These are phyloP conservation scores for Pseudocercospora eumusae DNA, from an alignment of 2,329 filamentous ascomycete species.

Conservation along the genomic window DNA sequence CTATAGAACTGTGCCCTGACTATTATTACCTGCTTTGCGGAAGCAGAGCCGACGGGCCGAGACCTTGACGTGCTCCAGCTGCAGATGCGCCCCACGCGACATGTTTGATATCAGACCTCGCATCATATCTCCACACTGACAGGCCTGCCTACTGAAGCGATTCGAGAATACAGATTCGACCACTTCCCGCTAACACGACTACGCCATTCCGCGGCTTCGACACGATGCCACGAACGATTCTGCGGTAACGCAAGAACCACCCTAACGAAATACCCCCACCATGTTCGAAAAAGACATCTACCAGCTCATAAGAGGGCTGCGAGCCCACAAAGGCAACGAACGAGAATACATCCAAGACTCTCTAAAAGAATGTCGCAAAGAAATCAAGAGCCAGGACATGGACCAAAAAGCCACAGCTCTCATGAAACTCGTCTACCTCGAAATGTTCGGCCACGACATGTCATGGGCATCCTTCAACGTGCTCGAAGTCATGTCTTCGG, in stretches of 20 bases:
- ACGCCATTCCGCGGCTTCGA: neutral
- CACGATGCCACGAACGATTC: neutral
- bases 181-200: too few relatives aligned
- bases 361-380: conserved; percentile 90
- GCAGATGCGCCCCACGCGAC: neutral
- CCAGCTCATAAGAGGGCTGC: conserved; percentile 94
- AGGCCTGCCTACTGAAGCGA: neutral
- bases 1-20: too few relatives aligned
- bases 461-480: conserved; percentile 99
- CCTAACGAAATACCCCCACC: conserved; percentile 6
- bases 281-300: conserved; percentile 99
- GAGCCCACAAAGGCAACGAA: conserved; percentile 93
- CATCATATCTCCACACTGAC: neutral
- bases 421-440: conserved; percentile 92
- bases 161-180: neutral
- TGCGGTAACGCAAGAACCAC: neutral
- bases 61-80: conserved; percentile 5
- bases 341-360: conserved; percentile 92
- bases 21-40: conserved; percentile 3
- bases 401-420: conserved; percentile 96
- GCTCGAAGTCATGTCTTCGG: conserved; percentile 96
- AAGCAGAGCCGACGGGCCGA: neutral
- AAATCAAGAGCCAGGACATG: conserved; percentile 93
- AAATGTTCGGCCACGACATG: conserved; percentile 99
- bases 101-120: too few relatives aligned